Evolutionary conservation across 2,329 filamentous ascomycete genomes (phyloP).

Genomic region (Xylariaceae sp.): DNA sequence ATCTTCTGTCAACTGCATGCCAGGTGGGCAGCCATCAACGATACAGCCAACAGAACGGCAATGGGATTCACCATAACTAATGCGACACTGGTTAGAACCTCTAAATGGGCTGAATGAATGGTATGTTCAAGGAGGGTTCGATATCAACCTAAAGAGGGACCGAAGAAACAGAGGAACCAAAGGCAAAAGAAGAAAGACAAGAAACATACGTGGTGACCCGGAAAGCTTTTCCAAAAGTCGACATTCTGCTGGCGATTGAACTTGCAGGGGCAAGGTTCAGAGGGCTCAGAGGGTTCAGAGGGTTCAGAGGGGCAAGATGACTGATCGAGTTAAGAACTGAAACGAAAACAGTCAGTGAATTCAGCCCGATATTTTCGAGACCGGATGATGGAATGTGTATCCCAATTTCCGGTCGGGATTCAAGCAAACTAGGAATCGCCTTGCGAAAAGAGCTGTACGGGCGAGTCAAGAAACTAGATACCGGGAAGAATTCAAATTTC

Average conservation of each 20-base stretch:
- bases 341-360: no score
- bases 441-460: background rate
- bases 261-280: no score
- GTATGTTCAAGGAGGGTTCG: background rate
- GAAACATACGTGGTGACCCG: conserved; percentile 69
- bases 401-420: no score
- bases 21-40: conserved; percentile 85
- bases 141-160: background rate
- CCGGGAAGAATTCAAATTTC: background rate
- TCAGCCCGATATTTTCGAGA: background rate
- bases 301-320: background rate
- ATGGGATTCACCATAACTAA: conserved; percentile 77
- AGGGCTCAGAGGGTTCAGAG: background rate
- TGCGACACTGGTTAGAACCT: conserved; percentile 5
- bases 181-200: background rate
- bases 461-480: background rate
- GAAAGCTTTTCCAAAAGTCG: conserved; percentile 79
- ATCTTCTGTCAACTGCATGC: conserved; percentile 74
- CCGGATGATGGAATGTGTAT: background rate
- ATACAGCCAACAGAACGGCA: conserved; percentile 92
- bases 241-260: conserved; percentile 52
- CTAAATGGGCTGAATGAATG: conserved; percentile 8
- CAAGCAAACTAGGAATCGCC: background rate
- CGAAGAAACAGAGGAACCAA: background rate
- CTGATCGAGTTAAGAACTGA: background rate